Evolutionary conservation across 2,329 filamentous ascomycete genomes (phyloP).

Genomic region (Cladorrhinum sp.): DNA sequence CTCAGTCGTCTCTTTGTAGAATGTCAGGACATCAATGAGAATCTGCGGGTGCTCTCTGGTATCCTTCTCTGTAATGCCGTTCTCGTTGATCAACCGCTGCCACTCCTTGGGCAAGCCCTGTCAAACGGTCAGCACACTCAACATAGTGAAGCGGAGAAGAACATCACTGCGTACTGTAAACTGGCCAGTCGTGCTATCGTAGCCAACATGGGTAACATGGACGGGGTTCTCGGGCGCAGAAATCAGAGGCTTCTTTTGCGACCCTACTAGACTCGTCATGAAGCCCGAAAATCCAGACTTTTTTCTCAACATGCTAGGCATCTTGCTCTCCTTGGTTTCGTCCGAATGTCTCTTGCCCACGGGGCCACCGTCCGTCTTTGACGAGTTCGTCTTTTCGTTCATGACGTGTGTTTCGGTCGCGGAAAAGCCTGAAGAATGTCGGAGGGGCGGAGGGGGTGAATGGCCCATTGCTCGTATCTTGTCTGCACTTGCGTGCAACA

Average conservation of each 20-base stretch:
- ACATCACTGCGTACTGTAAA: slow-evolving; percentile 72
- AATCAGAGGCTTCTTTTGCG: slow-evolving; percentile 86
- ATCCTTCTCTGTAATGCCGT: slow-evolving; percentile 93
- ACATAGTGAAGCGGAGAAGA: slow-evolving; percentile 10
- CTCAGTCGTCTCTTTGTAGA: slow-evolving; percentile 93
- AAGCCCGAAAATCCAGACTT: slow-evolving; percentile 88
- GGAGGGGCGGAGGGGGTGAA: slow-evolving; percentile 54
- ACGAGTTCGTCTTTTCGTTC: slow-evolving; percentile 43
- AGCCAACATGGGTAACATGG: slow-evolving; percentile 96
- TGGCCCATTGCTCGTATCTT: slow-evolving; percentile 45
- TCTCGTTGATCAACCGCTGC: slow-evolving; percentile 93
- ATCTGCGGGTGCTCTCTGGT: slow-evolving; percentile 94
- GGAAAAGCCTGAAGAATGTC: slow-evolving; percentile 66
- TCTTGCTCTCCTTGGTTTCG: slow-evolving; percentile 64
- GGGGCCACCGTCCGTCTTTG: slow-evolving; percentile 45
- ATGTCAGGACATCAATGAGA: slow-evolving; percentile 91
- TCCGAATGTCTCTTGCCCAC: slow-evolving; percentile 74
- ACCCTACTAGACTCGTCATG: slow-evolving; percentile 78
- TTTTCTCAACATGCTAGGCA: slow-evolving; percentile 63
- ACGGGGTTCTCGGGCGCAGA: slow-evolving; percentile 98
- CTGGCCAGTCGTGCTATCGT: slow-evolving; percentile 92
- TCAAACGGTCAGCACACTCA: slow-evolving; percentile 19
- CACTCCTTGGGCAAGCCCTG: slow-evolving; percentile 96
- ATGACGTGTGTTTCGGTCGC: slow-evolving; percentile 49
- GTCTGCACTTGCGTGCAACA: slow-evolving; percentile 52